Conservation (phyloP, 495 filamentous ascomycete genomes). For the Tetracladium marchalianum region DNA sequence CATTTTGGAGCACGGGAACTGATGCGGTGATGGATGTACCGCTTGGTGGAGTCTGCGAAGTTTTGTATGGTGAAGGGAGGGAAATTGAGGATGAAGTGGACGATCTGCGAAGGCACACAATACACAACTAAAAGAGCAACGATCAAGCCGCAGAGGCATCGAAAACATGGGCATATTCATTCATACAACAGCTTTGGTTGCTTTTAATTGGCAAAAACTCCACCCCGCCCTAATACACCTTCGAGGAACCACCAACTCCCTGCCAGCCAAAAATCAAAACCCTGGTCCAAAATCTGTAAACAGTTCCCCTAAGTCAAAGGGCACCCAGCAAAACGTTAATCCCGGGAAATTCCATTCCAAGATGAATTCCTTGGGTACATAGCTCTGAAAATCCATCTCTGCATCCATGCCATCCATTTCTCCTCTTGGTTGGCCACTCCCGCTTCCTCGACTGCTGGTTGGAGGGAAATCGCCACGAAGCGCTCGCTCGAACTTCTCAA, state of each 20-base stretch:
- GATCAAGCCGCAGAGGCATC: no score
- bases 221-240: no score
- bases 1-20: conserved; percentile 81
- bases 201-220: no score
- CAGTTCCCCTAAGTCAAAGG: conserved; percentile 19
- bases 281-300: conserved; percentile 14
- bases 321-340: conserved; percentile 40
- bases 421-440: not conserved
- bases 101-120: conserved; percentile 3
- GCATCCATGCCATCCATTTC: conserved; percentile 29
- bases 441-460: not conserved
- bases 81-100: conserved; percentile 22
- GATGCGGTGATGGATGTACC: conserved; percentile 98
- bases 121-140: no score
- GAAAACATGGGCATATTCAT: no score
- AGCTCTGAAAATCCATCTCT: conserved; percentile 39
- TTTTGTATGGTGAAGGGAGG: conserved; percentile 56
- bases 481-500: conserved; percentile 37
- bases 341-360: conserved; percentile 47
- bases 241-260: no score
- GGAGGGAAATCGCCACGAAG: conserved; percentile 23
- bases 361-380: conserved; percentile 41
- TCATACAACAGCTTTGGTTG: no score
- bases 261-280: not conserved
- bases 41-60: conserved; percentile 92